Percentiles rank a stretch among this genome's conserved stretches.
phyloP scores from a whole-genome alignment of 768 basidiomycete species.

The Tephrocybe sp. region DNA sequence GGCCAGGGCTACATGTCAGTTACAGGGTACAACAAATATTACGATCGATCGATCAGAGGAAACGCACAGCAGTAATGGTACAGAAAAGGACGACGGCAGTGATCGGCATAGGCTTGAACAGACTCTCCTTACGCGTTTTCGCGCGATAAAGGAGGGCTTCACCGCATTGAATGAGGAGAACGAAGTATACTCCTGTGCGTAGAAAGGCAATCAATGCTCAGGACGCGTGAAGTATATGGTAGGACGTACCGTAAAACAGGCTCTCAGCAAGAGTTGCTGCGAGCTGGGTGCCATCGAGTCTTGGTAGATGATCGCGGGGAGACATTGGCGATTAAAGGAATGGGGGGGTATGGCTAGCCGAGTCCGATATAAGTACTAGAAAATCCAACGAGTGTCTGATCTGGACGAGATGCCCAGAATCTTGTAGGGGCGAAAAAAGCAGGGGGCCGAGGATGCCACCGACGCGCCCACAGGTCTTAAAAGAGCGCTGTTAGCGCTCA shows the following conservation, averaged over 20 bases:
- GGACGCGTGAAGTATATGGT: neutral
- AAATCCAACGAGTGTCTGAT: neutral
- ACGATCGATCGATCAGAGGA: neutral
- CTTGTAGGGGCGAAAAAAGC: neutral
- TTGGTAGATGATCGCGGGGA: constrained; percentile 18
- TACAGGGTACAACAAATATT: neutral
- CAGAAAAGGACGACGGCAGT: constrained; percentile 17
- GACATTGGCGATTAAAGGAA: constrained; percentile 17
- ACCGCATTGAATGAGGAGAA: constrained; percentile 18
- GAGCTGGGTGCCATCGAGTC: constrained; percentile 20
- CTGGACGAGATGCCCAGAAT: neutral
- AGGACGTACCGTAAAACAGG: constrained; percentile 16
- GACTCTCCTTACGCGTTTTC: constrained; percentile 12
- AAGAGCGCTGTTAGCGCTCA: neutral
- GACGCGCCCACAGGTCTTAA: neutral
- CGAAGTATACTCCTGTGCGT: constrained; percentile 16
- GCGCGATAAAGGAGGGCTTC: constrained; percentile 16
- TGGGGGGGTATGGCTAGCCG: neutral
- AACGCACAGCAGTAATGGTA: constrained; percentile 19
- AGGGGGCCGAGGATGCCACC: neutral
- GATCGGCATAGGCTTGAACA: constrained; percentile 20
- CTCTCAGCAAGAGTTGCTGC: constrained; percentile 18
- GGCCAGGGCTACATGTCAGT: neutral
- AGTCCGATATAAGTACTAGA: neutral
- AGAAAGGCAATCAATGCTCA: neutral